Evolutionary conservation across 192 early-diverging fungal genomes (phyloP).

Genomic region (Umbelopsis sp.): DNA sequence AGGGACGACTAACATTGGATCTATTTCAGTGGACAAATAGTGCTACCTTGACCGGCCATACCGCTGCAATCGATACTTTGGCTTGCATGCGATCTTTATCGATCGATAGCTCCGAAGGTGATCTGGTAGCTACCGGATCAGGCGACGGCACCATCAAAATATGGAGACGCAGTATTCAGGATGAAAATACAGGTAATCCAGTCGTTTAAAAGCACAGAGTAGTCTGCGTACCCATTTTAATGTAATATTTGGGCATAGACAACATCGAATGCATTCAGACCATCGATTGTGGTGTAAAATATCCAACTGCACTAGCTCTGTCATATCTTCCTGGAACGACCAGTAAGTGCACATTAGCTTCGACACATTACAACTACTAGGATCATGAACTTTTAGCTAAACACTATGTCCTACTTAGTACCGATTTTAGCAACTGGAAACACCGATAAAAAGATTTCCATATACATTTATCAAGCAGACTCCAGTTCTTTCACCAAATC

Average conservation of each 20-base stretch:
- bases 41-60: conserved; percentile 69
- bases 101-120: conserved; percentile 38
- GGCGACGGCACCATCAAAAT: conserved; percentile 74
- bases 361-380: background rate
- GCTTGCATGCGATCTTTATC: conserved; percentile 55
- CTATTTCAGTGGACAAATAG: conserved; percentile 60
- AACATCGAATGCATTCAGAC: conserved; percentile 65
- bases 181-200: conserved; percentile 36
- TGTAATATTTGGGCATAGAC: conserved; percentile 32
- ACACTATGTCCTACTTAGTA: conserved; percentile 27
- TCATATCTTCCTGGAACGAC: conserved; percentile 66
- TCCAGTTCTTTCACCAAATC: conserved; percentile 60
- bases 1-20: background rate
- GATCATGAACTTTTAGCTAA: background rate
- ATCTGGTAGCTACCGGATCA: conserved; percentile 68
- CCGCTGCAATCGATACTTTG: conserved; percentile 65
- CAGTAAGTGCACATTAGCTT: conserved; percentile 32
- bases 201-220: conserved; percentile 21
- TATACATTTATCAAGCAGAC: conserved; percentile 57
- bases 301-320: conserved; percentile 70
- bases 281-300: conserved; percentile 65
- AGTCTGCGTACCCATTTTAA: conserved; percentile 34
- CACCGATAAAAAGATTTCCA: conserved; percentile 74
- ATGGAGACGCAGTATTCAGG: conserved; percentile 58
- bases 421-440: conserved; percentile 81